Evolutionary conservation across 257 asterid species (phyloP).

Genomic region (Coffea canephora): DNA sequence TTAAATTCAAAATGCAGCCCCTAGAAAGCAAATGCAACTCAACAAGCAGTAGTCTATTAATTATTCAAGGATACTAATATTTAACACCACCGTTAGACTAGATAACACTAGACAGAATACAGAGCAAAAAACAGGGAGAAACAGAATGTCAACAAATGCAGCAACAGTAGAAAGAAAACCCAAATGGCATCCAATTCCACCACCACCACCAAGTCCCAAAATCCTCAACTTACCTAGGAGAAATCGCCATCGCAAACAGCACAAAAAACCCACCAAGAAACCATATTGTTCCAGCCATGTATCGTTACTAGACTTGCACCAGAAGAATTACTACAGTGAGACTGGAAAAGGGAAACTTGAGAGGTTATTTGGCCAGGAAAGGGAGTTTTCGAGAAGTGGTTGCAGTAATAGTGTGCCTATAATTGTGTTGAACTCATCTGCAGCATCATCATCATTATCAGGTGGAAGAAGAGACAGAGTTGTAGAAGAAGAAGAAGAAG

Average conservation of each 20-base stretch:
- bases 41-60: neutral
- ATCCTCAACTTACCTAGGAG: slow-evolving; percentile 71
- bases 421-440: slow-evolving; percentile 29
- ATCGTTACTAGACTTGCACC: slow-evolving; percentile 27
- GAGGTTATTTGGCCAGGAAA: slow-evolving; percentile 47
- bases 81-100: neutral
- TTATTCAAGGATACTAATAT: neutral
- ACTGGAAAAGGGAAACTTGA: slow-evolving; percentile 38
- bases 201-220: slow-evolving; percentile 79
- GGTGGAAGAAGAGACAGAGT: slow-evolving; percentile 56
- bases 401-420: slow-evolving; percentile 13
- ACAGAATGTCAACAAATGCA: slow-evolving; percentile 19
- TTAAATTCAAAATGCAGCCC: slow-evolving; percentile 37
- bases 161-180: slow-evolving; percentile 36
- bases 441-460: slow-evolving; percentile 5
- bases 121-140: neutral
- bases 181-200: slow-evolving; percentile 66
- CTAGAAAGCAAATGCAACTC: neutral
- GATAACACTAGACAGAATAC: neutral
- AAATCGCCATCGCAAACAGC: slow-evolving; percentile 53
- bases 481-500: neutral
- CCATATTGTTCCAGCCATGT: slow-evolving; percentile 5
- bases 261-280: slow-evolving; percentile 23
- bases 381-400: slow-evolving; percentile 25
- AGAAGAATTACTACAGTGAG: slow-evolving; percentile 7